Base-by-base conservation (phyloP, 2,329 filamentous ascomycete species). In the Raffaelea deltoideospora region DNA sequence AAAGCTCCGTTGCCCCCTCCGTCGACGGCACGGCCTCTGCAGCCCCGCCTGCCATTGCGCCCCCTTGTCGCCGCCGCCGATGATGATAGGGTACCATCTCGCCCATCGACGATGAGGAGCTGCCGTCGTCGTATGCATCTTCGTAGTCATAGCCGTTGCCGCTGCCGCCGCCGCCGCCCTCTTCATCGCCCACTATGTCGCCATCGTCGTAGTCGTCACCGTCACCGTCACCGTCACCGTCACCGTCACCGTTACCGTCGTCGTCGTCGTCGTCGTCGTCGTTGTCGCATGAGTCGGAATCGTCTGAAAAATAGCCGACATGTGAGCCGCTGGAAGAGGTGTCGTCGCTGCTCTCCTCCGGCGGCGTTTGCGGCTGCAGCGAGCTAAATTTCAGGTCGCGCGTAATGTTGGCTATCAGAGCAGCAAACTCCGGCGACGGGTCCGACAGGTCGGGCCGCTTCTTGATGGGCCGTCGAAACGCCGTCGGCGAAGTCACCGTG, bases 1-100 rank as follows among this genome's bases (percentile, higher is more conserved):
- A 62, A 14, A 74, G 46, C 29, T 74, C 70, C 15, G 63, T 50
- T 3, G 64, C 58, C 10, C 64, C 52, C 37, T 65, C 61, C 2
- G 63, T 59, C 3, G 68, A 63, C 2, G 59, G 51, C 15, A 62
- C 34, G 4, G 28, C 14, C 2, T 40, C 37, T 9, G 37, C 22
- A 11, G 31, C 18, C 24, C n/a, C n/a, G 65, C 68, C 63, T 5
- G 55, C 24, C 9, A 31, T 15, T 34, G 33, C 4, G 15, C 22
- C 19, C 33, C 21, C 7, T 11, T 15, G 28, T 13, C n/a, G 28
- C n/a, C 28, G 26, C 26, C 26, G 32, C 20, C n/a, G 31, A 10
- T 18, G 30, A n/a, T n/a, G n/a, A n/a, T n/a, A n/a, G n/a, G n/a
- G n/a, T n/a, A n/a, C n/a, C n/a, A n/a, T n/a, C n/a, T n/a, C n/a